Evolutionary conservation across 1,284 basidiomycete species (phyloP), one percentile per base, ranked within the genome.

Genomic region (Grifola frondosa): DNA sequence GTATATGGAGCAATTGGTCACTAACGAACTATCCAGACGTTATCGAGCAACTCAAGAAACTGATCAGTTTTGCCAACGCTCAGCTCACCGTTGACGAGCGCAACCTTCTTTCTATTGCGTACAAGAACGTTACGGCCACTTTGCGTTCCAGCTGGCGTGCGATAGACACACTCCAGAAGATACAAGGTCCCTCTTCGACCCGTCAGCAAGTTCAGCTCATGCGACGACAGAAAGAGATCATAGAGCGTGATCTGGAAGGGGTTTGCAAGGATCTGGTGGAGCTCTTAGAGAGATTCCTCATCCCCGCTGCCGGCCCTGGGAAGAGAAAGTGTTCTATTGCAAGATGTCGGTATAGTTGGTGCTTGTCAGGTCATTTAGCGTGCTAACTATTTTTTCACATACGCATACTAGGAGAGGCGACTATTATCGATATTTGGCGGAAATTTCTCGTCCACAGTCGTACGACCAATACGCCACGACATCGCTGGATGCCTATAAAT

Each of bases 391-490:
- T n/a, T n/a, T n/a, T n/a, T n/a, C n/a, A n/a, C n/a, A n/a, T n/a
- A n/a, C n/a, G n/a, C n/a, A n/a, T n/a, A n/a, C n/a, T 48, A 84
- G 83, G 78, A 77, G 77, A 56, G 83, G 82, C 20, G 83, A 85
- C 54, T 84, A 85, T 57, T 81, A 80, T 58, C 78, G 81, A 30
- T 84, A 85, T 56, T 69, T 84, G 20, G 79, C 80, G 4, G 84
- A 85, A 54, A 77, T 81, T 46, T 73, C 78, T 3, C 71, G 57
- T 1, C 48, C 57, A 7, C 51, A 72, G 24, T 66, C 71, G 37
- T 65, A 69, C 42, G 78, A 81, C 30, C 64, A 64, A 37, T 74
- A 73, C 48, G 79, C 74, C 3, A 70, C 73, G 17, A 64, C 71
- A 15, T 81, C 82, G 11, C 68, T 85, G 24, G 73, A 75, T 35